Conservation (phyloP, 108 stramenopile species). For the Cyclotella cryptica region DNA sequence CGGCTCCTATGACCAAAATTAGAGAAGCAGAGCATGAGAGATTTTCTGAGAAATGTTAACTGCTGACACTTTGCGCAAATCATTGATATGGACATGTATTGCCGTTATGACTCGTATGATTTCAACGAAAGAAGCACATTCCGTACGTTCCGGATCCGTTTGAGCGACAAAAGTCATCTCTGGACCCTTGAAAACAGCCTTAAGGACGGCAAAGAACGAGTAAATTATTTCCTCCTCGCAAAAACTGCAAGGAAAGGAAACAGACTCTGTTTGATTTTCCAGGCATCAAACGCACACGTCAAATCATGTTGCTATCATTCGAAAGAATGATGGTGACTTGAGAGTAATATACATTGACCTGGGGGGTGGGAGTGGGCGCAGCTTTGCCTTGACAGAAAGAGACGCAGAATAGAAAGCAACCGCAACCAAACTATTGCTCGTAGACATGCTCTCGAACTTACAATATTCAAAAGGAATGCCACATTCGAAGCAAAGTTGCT, state of each 20-base stretch:
- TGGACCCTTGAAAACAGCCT: conserved; percentile 64
- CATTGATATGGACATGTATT: conserved; percentile 55
- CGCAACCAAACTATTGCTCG: no score
- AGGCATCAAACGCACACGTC: conserved; percentile 48
- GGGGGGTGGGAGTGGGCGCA: conserved; percentile 2
- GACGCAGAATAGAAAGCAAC: neutral
- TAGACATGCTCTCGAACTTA: no score
- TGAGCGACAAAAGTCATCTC: neutral
- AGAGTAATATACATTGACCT: conserved; percentile 56
- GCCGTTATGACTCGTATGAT: conserved; percentile 78
- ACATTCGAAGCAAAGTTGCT: neutral
- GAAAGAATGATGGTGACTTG: neutral
- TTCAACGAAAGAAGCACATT: conserved; percentile 67
- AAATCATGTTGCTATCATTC: conserved; percentile 7
- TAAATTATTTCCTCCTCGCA: conserved; percentile 18
- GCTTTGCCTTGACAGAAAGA: neutral
- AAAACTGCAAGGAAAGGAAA: conserved; percentile 32
- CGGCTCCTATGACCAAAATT: conserved; percentile 46
- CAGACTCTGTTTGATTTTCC: conserved; percentile 35
- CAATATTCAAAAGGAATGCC: no score
- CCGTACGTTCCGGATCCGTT: conserved; percentile 54
- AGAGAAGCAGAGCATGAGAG: neutral
- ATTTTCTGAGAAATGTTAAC: no score
- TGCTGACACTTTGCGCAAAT: no score
- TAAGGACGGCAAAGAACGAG: conserved; percentile 57